Evolutionary conservation across 2,329 filamentous ascomycete species (phyloP), one percentile per base, ranked within the genome.

Genomic region (Phyllosticta capitalensis): DNA sequence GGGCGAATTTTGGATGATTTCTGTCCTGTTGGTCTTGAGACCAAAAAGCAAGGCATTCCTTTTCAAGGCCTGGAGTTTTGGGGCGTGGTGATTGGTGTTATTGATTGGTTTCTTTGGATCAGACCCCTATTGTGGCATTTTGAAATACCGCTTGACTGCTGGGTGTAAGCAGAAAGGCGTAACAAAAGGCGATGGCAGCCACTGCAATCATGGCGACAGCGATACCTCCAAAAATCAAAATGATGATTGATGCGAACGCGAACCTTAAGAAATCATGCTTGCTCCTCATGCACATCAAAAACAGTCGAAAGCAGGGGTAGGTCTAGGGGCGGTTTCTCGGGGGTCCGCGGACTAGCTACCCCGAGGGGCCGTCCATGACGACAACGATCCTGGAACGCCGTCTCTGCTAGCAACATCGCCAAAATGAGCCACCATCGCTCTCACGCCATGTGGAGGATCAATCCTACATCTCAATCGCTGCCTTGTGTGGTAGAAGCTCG

Each of bases 361-460:
- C 14, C 38, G 38, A 45, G 7, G 14, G 48, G 48, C 12, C 26
- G 21, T 20, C n/a, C 12, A 52, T 58, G 56, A 58, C 56, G 33
- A 38, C 48, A 49, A 28, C 51, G 51, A 58, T 54, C 56, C 33
- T 22, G 22, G 38, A 52, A 49, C 50, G 56, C 20, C 22, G 51
- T 49, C 33, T n/a, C 50, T 26, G 50, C 52, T 58, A 51, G 30
- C 56, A 58, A 24, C 56, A 58, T 45, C 38, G 38, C 38, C 56
- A 58, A 33, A 58, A 52, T 58, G 50, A 54, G 52, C 33, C 33
- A 5, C 51, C 28, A 20, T 17, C 38, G 14, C 14, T 5, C 38
- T 45, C 17, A n/a, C 17, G 6, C 10, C 51, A 26, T 54, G 50
- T 54, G 51, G 48, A 58, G 56, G 56, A 58, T 28, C 26, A 30